phyloP scores from a whole-genome alignment of 1,284 basidiomycete species.

The Pyrrhoderma lamaoense region DNA sequence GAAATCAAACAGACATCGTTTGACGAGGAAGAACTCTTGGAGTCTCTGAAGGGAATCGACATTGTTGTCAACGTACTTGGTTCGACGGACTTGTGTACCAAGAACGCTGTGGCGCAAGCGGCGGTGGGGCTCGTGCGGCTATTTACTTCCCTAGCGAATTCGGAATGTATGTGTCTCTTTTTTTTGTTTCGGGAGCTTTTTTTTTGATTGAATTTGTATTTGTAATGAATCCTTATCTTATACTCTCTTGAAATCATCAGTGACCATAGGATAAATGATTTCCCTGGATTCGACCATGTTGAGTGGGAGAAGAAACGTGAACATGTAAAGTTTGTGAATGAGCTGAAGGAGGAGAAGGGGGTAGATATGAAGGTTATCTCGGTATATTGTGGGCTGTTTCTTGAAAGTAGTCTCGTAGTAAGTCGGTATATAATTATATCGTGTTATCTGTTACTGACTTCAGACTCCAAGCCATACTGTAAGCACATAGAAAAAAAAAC shows the following conservation, averaged over 20 bases:
- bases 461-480: background rate
- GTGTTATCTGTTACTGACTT: no score
- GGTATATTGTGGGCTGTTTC: conserved; percentile 25
- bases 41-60: conserved; percentile 24
- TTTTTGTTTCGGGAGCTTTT: no score
- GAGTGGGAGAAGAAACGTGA: conserved; percentile 24
- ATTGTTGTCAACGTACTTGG: conserved; percentile 24
- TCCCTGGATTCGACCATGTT: conserved; percentile 23
- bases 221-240: no score
- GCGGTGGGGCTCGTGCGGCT: conserved; percentile 22
- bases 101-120: conserved; percentile 21
- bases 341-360: conserved; percentile 19
- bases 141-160: conserved; percentile 29
- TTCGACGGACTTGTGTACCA: conserved; percentile 14
- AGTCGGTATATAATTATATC: no score
- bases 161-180: conserved; percentile 22
- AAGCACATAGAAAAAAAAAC: no score
- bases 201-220: no score
- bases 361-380: conserved; percentile 24
- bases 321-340: conserved; percentile 20
- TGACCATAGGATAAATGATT: conserved; percentile 26
- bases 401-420: conserved; percentile 22
- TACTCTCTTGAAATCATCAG: no score
- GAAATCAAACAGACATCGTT: conserved; percentile 18
- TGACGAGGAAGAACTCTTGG: conserved; percentile 15